phyloP scores from a whole-genome alignment of 768 basidiomycete genomes.

The Russula griseocarnosa region DNA sequence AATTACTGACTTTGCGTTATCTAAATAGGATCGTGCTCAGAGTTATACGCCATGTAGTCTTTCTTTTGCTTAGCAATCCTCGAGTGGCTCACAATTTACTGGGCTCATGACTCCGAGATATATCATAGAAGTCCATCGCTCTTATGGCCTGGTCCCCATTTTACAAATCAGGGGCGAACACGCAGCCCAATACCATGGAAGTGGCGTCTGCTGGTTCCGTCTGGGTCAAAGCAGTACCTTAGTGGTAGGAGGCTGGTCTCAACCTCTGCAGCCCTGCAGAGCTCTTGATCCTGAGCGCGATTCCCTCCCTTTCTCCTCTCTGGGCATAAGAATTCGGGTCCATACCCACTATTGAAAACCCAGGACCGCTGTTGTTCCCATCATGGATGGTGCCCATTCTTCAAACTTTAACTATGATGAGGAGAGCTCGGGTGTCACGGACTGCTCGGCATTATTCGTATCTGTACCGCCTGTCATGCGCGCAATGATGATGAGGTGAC shows the following conservation, averaged over 20 bases:
- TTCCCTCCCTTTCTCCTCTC: too few species aligned
- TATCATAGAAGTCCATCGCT: neutral
- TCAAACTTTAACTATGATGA: neutral
- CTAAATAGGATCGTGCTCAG: conserved; percentile 1
- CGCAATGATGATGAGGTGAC: conserved; percentile 48
- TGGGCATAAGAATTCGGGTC: neutral
- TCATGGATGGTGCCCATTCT: neutral
- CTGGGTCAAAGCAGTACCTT: neutral
- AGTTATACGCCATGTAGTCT: neutral
- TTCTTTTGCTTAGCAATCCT: neutral
- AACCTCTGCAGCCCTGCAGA: neutral
- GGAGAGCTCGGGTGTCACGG: neutral
- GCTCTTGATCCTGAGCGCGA: neutral
- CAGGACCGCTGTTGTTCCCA: neutral
- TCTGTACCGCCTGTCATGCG: conserved; percentile 57
- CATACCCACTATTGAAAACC: neutral
- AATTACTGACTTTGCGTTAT: neutral
- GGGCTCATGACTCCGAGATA: neutral
- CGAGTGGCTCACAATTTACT: neutral
- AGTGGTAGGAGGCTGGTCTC: neutral
- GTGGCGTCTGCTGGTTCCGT: neutral
- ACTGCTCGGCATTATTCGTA: neutral
- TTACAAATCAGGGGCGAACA: neutral
- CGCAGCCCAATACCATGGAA: neutral
- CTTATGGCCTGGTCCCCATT: neutral